Evolutionary conservation across 2,329 filamentous ascomycete species (phyloP), one percentile per base, ranked within the genome.

Genomic region (Talaromyces sp.): DNA sequence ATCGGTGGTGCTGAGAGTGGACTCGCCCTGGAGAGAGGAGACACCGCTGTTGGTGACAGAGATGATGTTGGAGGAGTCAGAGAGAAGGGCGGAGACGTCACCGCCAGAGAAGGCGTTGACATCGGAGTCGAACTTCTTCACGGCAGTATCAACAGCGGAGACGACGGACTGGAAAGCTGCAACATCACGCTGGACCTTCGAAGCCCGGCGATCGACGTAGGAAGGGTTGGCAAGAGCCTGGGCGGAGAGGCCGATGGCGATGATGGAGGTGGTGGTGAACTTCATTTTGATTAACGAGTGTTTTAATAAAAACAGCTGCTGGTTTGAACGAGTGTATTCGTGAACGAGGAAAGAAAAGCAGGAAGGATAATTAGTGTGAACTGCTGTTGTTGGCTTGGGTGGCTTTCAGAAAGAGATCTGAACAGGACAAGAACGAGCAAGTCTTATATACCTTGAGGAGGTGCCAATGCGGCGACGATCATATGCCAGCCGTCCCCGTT

Each of bases 31-130:
- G 63, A 75, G 72, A 48, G 67, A 65, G 19, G 60, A 58, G 67
- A 70, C 69, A 63, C 74, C 75, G 35, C 56, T 35, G 62, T 69
- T 70, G 69, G 75, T 75, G 63, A 65, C 64, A 47, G 58, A 60
- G 64, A 76, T 60, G 33, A 68, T 65, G 16, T 68, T 62, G 5
- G 69, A 68, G 62, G 73, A 73, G 33, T 68, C 66, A 16, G 35
- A 13, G 65, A 69, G 43, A 54, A 75, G 66, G 27, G 54, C 37
- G 33, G 57, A 47, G 43, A 65, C 35, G 56, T 70, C 68, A 43
- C 71, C 72, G 37, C 74, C 72, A 48, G 14, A 69, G 71, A 69
- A 76, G 54, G 62, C 43, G 43, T 67, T 67, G 67, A 75, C 66
- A 59, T 70, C 70, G 3, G 67, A 66, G 66, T 67, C 66, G 22